Evolutionary conservation across 2,329 filamentous ascomycete genomes (phyloP).

Genomic region (Fusarium caatingaense): DNA sequence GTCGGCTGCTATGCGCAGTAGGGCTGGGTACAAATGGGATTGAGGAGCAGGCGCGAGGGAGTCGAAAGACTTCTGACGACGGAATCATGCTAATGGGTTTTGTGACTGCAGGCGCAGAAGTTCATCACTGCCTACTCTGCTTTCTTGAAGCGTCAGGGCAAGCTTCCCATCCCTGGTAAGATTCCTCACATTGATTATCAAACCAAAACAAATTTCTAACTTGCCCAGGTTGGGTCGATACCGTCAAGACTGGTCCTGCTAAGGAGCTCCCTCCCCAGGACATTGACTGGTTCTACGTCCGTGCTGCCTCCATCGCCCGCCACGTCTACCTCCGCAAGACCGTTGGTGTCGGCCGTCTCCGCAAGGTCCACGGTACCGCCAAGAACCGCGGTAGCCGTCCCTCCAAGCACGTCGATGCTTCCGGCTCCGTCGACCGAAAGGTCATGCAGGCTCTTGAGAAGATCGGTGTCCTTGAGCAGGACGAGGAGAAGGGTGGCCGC

Average conservation of each 20-base stretch:
- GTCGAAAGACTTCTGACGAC: constrained; percentile 79
- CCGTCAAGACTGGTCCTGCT: constrained; percentile 96
- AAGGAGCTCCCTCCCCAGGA: constrained; percentile 99
- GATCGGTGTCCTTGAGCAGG: constrained; percentile 97
- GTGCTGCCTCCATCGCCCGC: constrained; percentile 93
- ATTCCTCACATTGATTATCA: constrained; percentile 30
- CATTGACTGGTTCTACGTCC: constrained; percentile 95
- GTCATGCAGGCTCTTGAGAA: constrained; percentile 98
- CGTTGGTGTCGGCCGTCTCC: constrained; percentile 96
- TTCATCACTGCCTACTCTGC: constrained; percentile 88
- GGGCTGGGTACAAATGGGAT: constrained; percentile 47
- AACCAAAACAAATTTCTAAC: constrained; percentile 3
- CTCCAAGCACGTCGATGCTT: constrained; percentile 95
- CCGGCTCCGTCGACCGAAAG: constrained; percentile 96
- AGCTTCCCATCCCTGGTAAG: constrained; percentile 89
- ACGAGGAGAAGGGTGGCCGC: constrained; percentile 98
- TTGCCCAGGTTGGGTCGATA: constrained; percentile 91
- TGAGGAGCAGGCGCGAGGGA: constrained; percentile 76
- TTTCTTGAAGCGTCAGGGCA: constrained; percentile 95
- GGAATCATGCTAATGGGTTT: constrained; percentile 76
- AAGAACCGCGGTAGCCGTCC: constrained; percentile 97
- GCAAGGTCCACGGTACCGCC: constrained; percentile 94
- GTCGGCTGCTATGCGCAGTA: constrained; percentile 31
- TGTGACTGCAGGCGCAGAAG: constrained; percentile 78
- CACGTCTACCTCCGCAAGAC: constrained; percentile 99